A percentile compares a stretch with the other conserved stretches of the same genome.
These are phyloP conservation scores for Globisporangium nunn DNA, from an alignment of 352 stramenopile species.

Conservation along the genomic window DNA sequence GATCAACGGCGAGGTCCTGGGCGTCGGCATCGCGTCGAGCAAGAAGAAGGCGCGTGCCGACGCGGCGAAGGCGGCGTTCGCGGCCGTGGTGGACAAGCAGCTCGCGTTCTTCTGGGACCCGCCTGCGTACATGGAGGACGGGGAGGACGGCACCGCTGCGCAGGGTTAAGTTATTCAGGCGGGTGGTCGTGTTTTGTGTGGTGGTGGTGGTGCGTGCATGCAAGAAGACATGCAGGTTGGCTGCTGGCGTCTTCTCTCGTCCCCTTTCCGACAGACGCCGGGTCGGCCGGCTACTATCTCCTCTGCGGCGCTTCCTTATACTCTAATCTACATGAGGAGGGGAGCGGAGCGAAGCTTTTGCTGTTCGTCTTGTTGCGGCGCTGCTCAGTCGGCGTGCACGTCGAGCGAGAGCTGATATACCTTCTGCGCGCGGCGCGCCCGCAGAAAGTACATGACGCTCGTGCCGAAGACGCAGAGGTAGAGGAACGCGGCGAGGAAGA, in stretches of 20 bases:
- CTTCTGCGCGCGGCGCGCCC: constrained; percentile 70
- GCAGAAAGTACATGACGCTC: constrained; percentile 83
- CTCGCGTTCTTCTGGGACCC: constrained; percentile 27
- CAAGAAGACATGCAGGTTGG: not conserved
- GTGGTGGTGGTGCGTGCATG: not conserved
- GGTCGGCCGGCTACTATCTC: no score
- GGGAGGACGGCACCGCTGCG: not conserved
- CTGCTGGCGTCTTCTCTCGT: not conserved
- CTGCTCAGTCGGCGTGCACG: constrained; percentile 65
- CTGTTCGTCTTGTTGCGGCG: constrained; percentile 8
- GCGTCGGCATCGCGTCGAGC: constrained; percentile 28
- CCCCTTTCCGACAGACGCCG: no score
- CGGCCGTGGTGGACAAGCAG: constrained; percentile 60
- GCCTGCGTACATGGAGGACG: not conserved
- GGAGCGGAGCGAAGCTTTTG: not conserved
- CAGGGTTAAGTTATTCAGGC: constrained; percentile 4
- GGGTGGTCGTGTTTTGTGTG: not conserved
- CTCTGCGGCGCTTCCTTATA: constrained; percentile 4
- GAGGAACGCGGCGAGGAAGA: constrained; percentile 81
- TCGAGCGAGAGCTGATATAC: constrained; percentile 86
- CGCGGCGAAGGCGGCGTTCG: constrained; percentile 62
- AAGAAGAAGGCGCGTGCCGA: constrained; percentile 82
- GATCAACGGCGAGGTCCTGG: constrained; percentile 38
- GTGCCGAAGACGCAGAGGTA: constrained; percentile 82
- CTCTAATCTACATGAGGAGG: constrained; percentile 45